A percentile compares a stretch with the other conserved stretches of the same genome.
phyloP scores from a whole-genome alignment of 805 yeast species.

The Sugiyamaella americana region DNA sequence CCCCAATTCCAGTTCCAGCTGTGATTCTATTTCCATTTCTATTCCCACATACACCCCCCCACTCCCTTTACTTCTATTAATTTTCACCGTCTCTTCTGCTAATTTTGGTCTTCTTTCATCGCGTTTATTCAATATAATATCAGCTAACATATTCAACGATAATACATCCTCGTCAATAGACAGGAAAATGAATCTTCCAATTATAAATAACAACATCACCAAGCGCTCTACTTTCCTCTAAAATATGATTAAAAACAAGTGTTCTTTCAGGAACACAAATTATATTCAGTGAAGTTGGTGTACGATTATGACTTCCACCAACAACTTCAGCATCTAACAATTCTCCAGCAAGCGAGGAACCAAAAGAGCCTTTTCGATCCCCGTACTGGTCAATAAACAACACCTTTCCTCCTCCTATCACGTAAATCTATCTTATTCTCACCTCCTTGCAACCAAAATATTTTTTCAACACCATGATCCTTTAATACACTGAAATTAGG shows the following conservation, averaged over 20 bases:
- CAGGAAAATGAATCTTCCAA: conserved; percentile 46
- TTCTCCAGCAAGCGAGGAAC: background rate
- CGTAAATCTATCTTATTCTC: no score
- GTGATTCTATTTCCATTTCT: conserved; percentile 31
- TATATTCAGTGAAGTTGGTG: conserved; percentile 21
- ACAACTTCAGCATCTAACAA: background rate
- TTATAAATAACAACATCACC: conserved; percentile 35
- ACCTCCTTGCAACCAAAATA: conserved; percentile 45
- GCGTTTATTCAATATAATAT: conserved; percentile 32
- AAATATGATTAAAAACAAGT: conserved; percentile 23
- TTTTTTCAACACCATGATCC: conserved; percentile 43
- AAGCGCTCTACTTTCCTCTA: conserved; percentile 34
- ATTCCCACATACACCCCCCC: no score
- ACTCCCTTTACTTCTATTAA: background rate
- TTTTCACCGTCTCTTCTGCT: no score
- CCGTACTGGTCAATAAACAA: no score
- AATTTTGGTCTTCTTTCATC: conserved; percentile 29
- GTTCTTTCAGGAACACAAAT: conserved; percentile 26
- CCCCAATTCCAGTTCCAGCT: conserved; percentile 25
- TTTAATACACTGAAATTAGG: conserved; percentile 51
- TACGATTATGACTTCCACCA: background rate
- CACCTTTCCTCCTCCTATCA: conserved; percentile 3
- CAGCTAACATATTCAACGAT: conserved; percentile 44
- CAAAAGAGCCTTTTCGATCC: background rate
- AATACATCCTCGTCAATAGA: conserved; percentile 57